Percentiles rank a stretch among this genome's conserved stretches.
Evolutionary conservation across 1,284 basidiomycete species (phyloP).

Genomic region (Irpex sp.): DNA sequence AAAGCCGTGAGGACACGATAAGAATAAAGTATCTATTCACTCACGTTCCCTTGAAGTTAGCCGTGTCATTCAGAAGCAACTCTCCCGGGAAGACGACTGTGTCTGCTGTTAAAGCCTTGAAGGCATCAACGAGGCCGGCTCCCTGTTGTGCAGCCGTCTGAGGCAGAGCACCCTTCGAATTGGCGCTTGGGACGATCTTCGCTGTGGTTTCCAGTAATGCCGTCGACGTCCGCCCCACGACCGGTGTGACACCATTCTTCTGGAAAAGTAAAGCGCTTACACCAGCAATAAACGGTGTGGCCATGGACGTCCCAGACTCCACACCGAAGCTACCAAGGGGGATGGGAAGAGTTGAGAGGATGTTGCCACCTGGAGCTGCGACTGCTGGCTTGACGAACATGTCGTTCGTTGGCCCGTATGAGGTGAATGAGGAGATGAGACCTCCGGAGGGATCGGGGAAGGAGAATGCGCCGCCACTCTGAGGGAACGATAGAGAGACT

Average conservation of each 20-base stretch:
- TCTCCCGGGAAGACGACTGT: slow-evolving; percentile 57
- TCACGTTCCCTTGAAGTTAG: slow-evolving; percentile 46
- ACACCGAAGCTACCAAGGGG: slow-evolving; percentile 41
- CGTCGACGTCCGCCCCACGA: slow-evolving; percentile 38
- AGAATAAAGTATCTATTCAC: slow-evolving; percentile 17
- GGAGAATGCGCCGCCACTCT: slow-evolving; percentile 25
- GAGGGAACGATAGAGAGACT: slow-evolving; percentile 42
- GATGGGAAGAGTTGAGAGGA: slow-evolving; percentile 53
- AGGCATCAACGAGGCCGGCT: slow-evolving; percentile 63
- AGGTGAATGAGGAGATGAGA: slow-evolving; percentile 42
- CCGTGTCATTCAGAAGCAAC: slow-evolving; percentile 69
- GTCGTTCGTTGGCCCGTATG: slow-evolving; percentile 51
- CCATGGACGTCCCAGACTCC: slow-evolving; percentile 42
- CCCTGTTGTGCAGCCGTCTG: slow-evolving; percentile 66
- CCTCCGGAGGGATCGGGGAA: slow-evolving; percentile 39
- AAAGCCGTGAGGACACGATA: not conserved
- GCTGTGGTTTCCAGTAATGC: slow-evolving; percentile 61
- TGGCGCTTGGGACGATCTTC: slow-evolving; percentile 41
- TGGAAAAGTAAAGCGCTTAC: slow-evolving; percentile 60
- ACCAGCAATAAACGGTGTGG: slow-evolving; percentile 59
- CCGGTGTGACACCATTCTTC: slow-evolving; percentile 43
- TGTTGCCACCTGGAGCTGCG: slow-evolving; percentile 50
- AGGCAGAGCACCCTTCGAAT: slow-evolving; percentile 44
- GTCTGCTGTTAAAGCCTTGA: slow-evolving; percentile 53
- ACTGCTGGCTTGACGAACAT: slow-evolving; percentile 46